Percentiles rank a stretch among this genome's conserved stretches.
Conservation (phyloP, 1,139 yeast species). For the Nadsonia commutata region DNA sequence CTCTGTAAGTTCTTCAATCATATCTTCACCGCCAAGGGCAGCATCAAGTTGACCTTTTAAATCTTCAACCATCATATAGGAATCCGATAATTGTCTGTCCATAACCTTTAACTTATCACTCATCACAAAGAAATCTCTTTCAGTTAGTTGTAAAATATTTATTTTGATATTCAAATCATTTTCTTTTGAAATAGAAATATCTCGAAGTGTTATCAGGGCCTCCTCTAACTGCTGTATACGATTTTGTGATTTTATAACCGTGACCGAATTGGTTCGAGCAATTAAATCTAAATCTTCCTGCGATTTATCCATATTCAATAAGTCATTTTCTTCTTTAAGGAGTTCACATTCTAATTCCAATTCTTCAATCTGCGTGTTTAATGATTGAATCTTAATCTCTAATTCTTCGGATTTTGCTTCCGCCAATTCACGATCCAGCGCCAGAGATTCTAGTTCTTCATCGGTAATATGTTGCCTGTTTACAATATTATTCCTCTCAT, state of each 20-base stretch:
- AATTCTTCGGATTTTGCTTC: conserved; percentile 30
- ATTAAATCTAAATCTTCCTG: conserved; percentile 11
- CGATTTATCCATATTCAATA: conserved; percentile 22
- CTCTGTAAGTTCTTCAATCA: conserved; percentile 42
- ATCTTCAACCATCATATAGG: conserved; percentile 31
- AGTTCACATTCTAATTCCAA: conserved; percentile 29
- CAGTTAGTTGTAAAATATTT: conserved; percentile 18
- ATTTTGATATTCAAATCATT: conserved; percentile 29
- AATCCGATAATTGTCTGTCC: conserved; percentile 22
- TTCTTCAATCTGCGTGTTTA: conserved; percentile 27
- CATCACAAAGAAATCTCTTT: conserved; percentile 6
- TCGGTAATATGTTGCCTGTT: conserved; percentile 24
- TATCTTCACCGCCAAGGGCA: conserved; percentile 23
- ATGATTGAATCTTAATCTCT: conserved; percentile 17
- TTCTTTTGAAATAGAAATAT: conserved; percentile 25
- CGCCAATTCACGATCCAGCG: conserved; percentile 41
- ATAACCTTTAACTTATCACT: conserved; percentile 13
- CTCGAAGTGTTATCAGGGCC: conserved; percentile 24
- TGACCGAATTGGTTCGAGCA: conserved; percentile 12
- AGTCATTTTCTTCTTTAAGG: conserved; percentile 33
- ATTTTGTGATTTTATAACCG: conserved; percentile 26
- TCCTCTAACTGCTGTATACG: conserved; percentile 29
- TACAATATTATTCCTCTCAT: conserved; percentile 22
- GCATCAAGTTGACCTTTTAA: conserved; percentile 29
- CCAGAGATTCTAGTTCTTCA: conserved; percentile 36